A percentile compares a stretch with the other conserved stretches of the same genome.
These are phyloP conservation scores for Daldinia decipiens DNA, from an alignment of 495 filamentous ascomycete genomes.

Conservation along the genomic window DNA sequence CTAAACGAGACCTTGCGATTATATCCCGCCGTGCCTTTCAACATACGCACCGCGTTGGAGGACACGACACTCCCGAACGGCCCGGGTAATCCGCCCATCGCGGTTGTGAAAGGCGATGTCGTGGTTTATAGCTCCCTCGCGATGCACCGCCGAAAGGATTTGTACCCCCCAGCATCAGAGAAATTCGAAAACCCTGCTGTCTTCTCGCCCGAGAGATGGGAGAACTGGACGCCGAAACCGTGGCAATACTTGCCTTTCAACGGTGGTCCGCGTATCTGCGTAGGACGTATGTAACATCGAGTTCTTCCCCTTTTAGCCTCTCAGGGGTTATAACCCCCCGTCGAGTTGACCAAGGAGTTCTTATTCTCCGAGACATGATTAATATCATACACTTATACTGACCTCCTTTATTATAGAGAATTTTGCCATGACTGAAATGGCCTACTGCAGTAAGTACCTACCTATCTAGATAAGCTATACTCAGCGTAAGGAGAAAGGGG, in stretches of 20 bases:
- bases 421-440: slow-evolving; percentile 68
- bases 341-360: not conserved
- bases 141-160: slow-evolving; percentile 64
- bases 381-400: not conserved
- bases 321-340: not conserved
- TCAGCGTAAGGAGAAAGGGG: not conserved
- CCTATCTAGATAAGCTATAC: slow-evolving; percentile 10
- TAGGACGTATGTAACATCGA: slow-evolving; percentile 44
- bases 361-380: not conserved
- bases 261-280: slow-evolving; percentile 66
- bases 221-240: slow-evolving; percentile 60
- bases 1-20: slow-evolving; percentile 62
- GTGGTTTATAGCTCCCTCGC: slow-evolving; percentile 57
- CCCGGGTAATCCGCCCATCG: slow-evolving; percentile 53
- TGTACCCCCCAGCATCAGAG: slow-evolving; percentile 56
- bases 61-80: slow-evolving; percentile 57
- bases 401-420: slow-evolving; percentile 42
- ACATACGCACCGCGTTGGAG: slow-evolving; percentile 55
- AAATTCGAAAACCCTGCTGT: slow-evolving; percentile 59
- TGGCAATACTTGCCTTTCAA: slow-evolving; percentile 73
- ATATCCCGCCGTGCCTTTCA: slow-evolving; percentile 63
- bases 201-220: slow-evolving; percentile 68
- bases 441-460: slow-evolving; percentile 49
- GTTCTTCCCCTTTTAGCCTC: not conserved
- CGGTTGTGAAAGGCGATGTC: slow-evolving; percentile 49